Percentiles rank a stretch among this genome's conserved stretches.
These are phyloP conservation scores for Zanthoxylum bungeanum DNA, from an alignment of 345 rosid genomes.

Conservation along the genomic window DNA sequence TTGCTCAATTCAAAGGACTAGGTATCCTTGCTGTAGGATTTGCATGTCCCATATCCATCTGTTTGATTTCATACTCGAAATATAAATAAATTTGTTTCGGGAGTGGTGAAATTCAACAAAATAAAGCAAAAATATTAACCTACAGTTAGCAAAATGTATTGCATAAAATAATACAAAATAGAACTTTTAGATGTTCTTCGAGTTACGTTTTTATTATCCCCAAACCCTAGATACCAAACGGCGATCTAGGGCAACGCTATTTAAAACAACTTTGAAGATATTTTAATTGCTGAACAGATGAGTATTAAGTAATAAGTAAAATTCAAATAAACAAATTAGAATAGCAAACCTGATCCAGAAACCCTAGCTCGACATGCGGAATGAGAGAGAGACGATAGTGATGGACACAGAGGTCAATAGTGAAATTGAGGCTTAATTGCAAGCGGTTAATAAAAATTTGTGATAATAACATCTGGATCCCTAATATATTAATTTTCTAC, in stretches of 20 bases:
- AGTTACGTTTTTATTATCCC: neutral
- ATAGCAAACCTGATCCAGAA: slow-evolving; percentile 6
- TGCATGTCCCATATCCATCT: neutral
- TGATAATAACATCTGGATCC: neutral
- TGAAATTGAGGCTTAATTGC: neutral
- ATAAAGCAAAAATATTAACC: neutral
- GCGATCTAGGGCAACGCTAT: neutral
- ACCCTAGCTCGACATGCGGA: slow-evolving; percentile 8
- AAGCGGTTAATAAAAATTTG: neutral
- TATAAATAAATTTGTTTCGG: neutral
- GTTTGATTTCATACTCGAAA: neutral
- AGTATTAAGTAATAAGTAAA: neutral
- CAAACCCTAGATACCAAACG: neutral
- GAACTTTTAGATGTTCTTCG: neutral
- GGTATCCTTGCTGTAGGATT: neutral
- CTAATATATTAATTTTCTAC: neutral
- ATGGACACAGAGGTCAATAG: neutral
- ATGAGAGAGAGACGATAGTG: neutral
- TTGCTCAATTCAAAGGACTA: neutral
- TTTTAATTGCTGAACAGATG: neutral
- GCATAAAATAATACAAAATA: neutral
- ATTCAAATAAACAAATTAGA: neutral
- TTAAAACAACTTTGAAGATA: neutral
- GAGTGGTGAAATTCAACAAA: neutral
- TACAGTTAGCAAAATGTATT: neutral